Percentiles rank a stretch among this genome's conserved stretches.
Conservation (phyloP, 108 stramenopile species). For the Pseudonitzschia delicatissima region DNA sequence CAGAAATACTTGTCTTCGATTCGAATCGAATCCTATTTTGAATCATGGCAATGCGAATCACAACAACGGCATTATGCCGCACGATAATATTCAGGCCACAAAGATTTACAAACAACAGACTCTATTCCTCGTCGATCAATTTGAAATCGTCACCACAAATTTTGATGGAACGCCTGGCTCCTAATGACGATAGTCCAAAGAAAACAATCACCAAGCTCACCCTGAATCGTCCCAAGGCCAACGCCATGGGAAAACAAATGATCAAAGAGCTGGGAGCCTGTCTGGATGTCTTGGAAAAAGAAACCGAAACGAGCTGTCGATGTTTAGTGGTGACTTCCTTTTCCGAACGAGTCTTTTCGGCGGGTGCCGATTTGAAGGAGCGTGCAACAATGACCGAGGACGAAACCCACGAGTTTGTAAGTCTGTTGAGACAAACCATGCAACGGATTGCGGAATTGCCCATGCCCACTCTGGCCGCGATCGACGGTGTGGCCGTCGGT, state of each 20-base stretch:
- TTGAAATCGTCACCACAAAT: conserved; percentile 17
- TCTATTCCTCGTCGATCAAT: too few relatives aligned
- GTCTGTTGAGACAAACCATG: conserved; percentile 53
- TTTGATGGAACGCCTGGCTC: conserved; percentile 8
- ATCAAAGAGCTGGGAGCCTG: conserved; percentile 33
- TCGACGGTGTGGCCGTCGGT: conserved; percentile 81
- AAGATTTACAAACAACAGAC: too few relatives aligned
- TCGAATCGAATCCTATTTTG: too few relatives aligned
- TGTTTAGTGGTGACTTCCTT: conserved; percentile 63
- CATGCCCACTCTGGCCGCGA: conserved; percentile 73
- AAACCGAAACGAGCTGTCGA: conserved; percentile 15
- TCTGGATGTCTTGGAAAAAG: conserved; percentile 29
- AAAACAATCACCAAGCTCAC: conserved; percentile 34
- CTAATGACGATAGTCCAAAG: conserved; percentile 4
- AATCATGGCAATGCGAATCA: too few relatives aligned
- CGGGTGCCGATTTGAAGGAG: conserved; percentile 89
- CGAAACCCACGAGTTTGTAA: conserved; percentile 64
- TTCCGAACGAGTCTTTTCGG: conserved; percentile 69
- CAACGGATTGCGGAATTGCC: conserved; percentile 47
- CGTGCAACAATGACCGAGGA: conserved; percentile 56
- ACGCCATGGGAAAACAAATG: conserved; percentile 55
- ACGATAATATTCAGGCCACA: too few relatives aligned
- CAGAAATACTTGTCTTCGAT: too few relatives aligned
- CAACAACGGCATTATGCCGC: too few relatives aligned
- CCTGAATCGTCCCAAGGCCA: conserved; percentile 53